These are phyloP conservation scores for Melanopsichium pennsylvanicum DNA, from an alignment of 1,284 basidiomycete species.

Conservation along the genomic window DNA sequence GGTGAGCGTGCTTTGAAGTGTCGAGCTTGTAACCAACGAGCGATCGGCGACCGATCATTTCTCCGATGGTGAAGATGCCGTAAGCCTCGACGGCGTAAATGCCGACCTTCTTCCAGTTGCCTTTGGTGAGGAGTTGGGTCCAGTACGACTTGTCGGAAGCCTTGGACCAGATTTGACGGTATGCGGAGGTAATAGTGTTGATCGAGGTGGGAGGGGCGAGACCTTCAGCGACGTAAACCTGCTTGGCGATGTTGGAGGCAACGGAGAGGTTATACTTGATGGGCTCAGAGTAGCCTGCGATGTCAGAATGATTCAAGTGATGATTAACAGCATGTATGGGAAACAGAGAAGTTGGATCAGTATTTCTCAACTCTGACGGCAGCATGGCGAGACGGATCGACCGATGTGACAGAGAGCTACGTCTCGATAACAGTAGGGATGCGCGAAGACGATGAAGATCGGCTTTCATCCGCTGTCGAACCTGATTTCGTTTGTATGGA, in stretches of 20 bases:
- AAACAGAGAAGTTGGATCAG: no score
- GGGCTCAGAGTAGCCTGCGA: constrained; percentile 48
- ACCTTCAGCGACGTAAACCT: constrained; percentile 87
- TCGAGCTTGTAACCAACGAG: constrained; percentile 60
- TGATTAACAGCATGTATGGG: no score
- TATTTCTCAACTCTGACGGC: no score
- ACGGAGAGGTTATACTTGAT: constrained; percentile 70
- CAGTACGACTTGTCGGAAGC: constrained; percentile 76
- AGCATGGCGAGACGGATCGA: no score
- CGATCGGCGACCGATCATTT: constrained; percentile 60
- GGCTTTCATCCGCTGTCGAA: no score
- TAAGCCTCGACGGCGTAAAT: constrained; percentile 89
- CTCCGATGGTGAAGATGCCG: constrained; percentile 75
- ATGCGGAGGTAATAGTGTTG: constrained; percentile 74
- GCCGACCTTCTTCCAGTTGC: constrained; percentile 77
- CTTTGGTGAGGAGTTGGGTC: constrained; percentile 75
- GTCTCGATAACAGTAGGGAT: no score
- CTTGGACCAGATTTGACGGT: constrained; percentile 77
- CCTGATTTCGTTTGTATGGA: no score
- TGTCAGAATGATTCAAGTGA: background rate
- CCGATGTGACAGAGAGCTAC: no score
- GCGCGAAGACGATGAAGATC: no score
- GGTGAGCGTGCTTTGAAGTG: constrained; percentile 38
- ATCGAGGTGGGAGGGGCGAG: constrained; percentile 81
- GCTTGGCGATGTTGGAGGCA: constrained; percentile 82